Evolutionary conservation across 1,284 basidiomycete species (phyloP), one percentile per base, ranked within the genome.

Genomic region (Rhodofomes roseus): DNA sequence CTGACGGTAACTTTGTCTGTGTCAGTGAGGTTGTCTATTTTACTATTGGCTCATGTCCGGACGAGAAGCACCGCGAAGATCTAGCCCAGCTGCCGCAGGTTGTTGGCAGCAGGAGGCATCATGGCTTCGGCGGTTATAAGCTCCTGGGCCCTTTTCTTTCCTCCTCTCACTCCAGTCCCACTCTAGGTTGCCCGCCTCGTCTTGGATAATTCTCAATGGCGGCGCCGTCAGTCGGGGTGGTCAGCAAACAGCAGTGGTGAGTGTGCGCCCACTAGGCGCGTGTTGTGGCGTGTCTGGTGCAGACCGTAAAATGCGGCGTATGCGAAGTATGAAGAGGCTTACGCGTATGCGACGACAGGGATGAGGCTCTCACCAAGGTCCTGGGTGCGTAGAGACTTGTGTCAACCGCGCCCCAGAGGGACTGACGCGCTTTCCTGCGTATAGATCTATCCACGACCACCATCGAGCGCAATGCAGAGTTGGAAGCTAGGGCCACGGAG

Each of bases 391-490:
- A 8, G 16, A 23, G 31, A 18, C 29, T 16, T 23, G 14, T 37
- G 25, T 16, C n/a, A n/a, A 25, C 3, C 31, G 9, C 36, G 4
- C 37, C 34, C 9, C 40, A 27, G 54, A 16, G 37, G 4, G 54
- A 53, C 48, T 46, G 40, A 56, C 54, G 27, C 20, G 59, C 36
- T 31, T 61, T 60, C 61, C 22, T 54, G 16, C 58, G 44, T 58
- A 22, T 61, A 90, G 89, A 80, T 66, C 80, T 90, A 57, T 87
- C 87, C 46, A 77, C 77, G 44, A 75, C 78, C 52, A 90, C 86
- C 11, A 69, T 87, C 64, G 81, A 85, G 66, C 81, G 83, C 58
- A 88, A 90, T 66, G 67, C 75, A 34, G 82, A 85, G 63, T 77
- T 91, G 14, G 83, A 87, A 70, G 76, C 74, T 54, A 81, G 83